Base-by-base conservation (phyloP, 129 eudicot species). In the Saussurea involucrata region DNA sequence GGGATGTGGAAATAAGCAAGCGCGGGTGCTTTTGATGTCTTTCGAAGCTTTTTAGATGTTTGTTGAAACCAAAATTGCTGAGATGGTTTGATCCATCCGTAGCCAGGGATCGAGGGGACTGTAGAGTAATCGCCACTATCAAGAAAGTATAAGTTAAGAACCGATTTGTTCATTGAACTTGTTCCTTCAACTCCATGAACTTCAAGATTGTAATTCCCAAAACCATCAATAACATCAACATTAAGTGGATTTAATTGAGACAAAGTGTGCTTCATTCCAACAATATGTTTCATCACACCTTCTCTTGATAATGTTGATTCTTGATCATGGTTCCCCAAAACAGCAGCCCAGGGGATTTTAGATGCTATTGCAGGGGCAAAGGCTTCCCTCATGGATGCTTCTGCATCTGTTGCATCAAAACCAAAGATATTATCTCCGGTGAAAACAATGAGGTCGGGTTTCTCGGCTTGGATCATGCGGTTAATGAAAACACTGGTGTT, bases 61-160 rank as follows among this genome's bases (percentile, higher is more conserved):
- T 61, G 85, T 72, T 82, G 88, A 77, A 90, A 94, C 98, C 98
- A 94, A 49, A 86, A 66, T 82, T 94, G 96, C 74, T 94, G 98
- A 63, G 98, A 94, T 67, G 89, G 83, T 77, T 94, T 94, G 65
- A 94, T 94, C 97, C 98, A 94, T 63, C 90, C 98, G 73, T 94
- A 94, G 68, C 98, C 98, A 74, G 87, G 93, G 68, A 94, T 89
- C 13, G 85, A 79, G 53, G 97, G 87, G 36, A 86, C 90, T 0
- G 91, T 90, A 6, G 98, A 93, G 87, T 93, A 93, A 58, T 93
- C 98, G 6, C 97, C 98, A 58, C 98, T 93, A 63, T 93, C 98
- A 12, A 93, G 93, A 63, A 93, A 88, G 74, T 90, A 93, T 8
- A 90, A 88, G 82, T 94, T 94, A 34, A 94, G 91, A 13, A 91